Evolutionary conservation across 2,329 filamentous ascomycete genomes (phyloP), one percentile per base, ranked within the genome.

Genomic region (Herpotrichia juniperi): DNA sequence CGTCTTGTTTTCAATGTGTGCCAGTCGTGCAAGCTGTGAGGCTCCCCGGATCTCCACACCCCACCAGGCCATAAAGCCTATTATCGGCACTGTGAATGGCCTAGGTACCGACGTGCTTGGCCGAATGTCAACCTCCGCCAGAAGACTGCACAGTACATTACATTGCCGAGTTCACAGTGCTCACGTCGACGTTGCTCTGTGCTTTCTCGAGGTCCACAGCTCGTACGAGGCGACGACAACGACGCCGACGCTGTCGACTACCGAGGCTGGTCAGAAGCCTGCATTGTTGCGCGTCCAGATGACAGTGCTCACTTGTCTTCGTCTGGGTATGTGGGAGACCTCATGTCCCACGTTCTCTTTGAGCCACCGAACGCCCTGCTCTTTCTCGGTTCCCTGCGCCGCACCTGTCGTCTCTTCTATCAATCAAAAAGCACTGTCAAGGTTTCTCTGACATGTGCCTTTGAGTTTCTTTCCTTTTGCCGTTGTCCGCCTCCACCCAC

Each of bases 351-450:
- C 31, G 16, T 5, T n/a, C 31, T 30, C 12, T 30, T 55, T 70
- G 46, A 73, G 74, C 52, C 74, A 76, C 66, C 62, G 0, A 21
- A 70, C 4, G 43, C 42, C 16, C 21, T 19, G 4, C 49, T 54
- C 45, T 44, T 70, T 1, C 42, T 59, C 19, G 14, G 16, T 14
- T 19, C 51, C 8, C 55, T n/a, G n/a, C n/a, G n/a, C n/a, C n/a
- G n/a, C n/a, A n/a, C n/a, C n/a, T n/a, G n/a, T n/a, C n/a, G n/a
- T n/a, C n/a, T n/a, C n/a, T n/a, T n/a, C n/a, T n/a, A n/a, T n/a
- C n/a, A n/a, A n/a, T n/a, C n/a, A n/a, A n/a, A n/a, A n/a, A n/a
- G n/a, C n/a, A n/a, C n/a, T n/a, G n/a, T n/a, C n/a, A n/a, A n/a
- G n/a, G n/a, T n/a, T n/a, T n/a, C n/a, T 31, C 40, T 7, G 69